Base-by-base conservation (phyloP, 805 yeast species). In the Candida peoriensis region DNA sequence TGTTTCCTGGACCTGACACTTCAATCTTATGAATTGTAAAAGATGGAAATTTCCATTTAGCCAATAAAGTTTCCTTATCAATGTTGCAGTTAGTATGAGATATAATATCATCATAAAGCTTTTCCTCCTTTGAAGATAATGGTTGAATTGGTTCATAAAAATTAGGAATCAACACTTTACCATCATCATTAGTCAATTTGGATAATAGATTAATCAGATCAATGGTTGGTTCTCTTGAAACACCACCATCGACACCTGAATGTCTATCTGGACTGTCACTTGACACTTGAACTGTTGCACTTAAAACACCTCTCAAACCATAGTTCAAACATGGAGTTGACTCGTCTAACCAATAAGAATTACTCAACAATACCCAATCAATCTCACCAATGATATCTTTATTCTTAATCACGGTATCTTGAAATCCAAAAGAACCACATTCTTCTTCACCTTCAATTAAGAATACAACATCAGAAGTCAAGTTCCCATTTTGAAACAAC, bases 221-320 rank as follows among this genome's bases (percentile, higher is more conserved):
- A 63, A 85, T 75, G 0, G 94, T 79, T 2, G 98, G 97, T 49
- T 90, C 98, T 38, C 82, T 70, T 41, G 76, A 74, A 8, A 82
- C 79, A 39, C 97, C 97, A 33, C 98, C 98, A 60, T 88, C 94
- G 8, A 93, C 93, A 42, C 98, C 98, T 0, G 97, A 86, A 55
- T 93, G 98, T 39, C 95, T 66, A 57, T 93, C 97, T 2, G 94
- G 95, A 39, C 70, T 70, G 44, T 80, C 89, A 33, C 88, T 76
- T 38, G 66, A 64, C 9, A 93, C 68, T 23, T 75, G 76, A 3
- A 93, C 72, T n/a, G 78, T 67, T 2, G 86, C 81, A 58, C 88
- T 83, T 17, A 93, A 68, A 2, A 89, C 90, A 33, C 98, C 98
- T 54, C 98, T 70, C 38, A 93, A 66, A 0, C 98, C 98, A 60